Evolutionary conservation across 352 stramenopile species (phyloP).

Genomic region (Lagenidium giganteum): DNA sequence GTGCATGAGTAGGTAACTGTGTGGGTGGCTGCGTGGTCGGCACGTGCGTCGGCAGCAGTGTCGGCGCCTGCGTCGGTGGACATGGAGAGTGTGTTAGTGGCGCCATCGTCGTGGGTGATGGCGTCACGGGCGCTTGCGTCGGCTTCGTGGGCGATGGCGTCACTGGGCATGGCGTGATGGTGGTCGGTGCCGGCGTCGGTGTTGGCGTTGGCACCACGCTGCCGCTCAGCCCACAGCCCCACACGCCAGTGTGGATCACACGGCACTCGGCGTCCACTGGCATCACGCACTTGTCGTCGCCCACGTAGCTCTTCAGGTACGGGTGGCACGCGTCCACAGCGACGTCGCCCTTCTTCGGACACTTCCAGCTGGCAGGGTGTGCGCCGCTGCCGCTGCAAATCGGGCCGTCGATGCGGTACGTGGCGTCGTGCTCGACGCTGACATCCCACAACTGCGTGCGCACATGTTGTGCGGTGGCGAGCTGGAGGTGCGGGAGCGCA

Average conservation of each 20-base stretch:
- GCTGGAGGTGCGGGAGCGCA: too few relatives aligned
- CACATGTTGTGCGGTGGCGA: too few relatives aligned
- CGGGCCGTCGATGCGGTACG: slow-evolving; percentile 49
- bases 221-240: slow-evolving; percentile 45
- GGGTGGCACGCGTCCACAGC: slow-evolving; percentile 37
- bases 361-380: slow-evolving; percentile 23
- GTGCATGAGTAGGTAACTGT: too few relatives aligned
- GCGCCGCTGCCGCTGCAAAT: slow-evolving; percentile 42
- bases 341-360: slow-evolving; percentile 38
- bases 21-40: background rate
- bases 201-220: slow-evolving; percentile 6
- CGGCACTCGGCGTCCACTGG: slow-evolving; percentile 29
- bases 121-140: too few relatives aligned
- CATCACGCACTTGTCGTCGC: slow-evolving; percentile 32
- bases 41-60: background rate
- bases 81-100: background rate
- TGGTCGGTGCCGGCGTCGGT: slow-evolving; percentile 10
- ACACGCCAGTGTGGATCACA: slow-evolving; percentile 48
- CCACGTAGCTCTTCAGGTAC: slow-evolving; percentile 31
- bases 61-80: too few relatives aligned
- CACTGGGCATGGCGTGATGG: too few relatives aligned
- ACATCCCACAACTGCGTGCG: too few relatives aligned
- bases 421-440: slow-evolving; percentile 49
- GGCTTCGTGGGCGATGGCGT: too few relatives aligned
- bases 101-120: background rate